Evolutionary conservation across 768 basidiomycete species (phyloP).

Genomic region (Arthromyces matolae): DNA sequence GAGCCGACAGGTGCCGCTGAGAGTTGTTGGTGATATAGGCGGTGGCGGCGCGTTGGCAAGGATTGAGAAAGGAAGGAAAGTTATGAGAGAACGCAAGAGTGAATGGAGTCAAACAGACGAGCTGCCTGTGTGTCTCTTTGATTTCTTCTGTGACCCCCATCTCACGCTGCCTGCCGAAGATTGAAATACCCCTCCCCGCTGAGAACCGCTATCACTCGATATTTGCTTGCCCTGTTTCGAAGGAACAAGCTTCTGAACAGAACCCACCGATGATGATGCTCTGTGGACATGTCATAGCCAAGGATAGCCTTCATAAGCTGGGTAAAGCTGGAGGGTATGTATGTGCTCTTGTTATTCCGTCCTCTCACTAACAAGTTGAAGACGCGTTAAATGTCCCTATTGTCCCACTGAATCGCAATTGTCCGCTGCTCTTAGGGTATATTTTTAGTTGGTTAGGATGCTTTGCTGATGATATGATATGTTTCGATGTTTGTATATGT

Average conservation of each 20-base stretch:
- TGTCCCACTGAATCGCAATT: conserved; percentile 79
- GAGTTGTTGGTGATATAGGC: conserved; percentile 90
- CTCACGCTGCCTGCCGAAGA: conserved; percentile 42
- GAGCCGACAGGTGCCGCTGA: conserved; percentile 84
- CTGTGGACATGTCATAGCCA: conserved; percentile 94
- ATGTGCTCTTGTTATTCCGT: conserved; percentile 11
- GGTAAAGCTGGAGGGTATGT: conserved; percentile 75
- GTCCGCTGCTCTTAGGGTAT: conserved; percentile 53
- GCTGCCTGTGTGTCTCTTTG: conserved; percentile 59
- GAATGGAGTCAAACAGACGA: conserved; percentile 91
- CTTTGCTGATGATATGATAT: not conserved
- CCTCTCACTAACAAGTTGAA: conserved; percentile 26
- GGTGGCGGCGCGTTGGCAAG: conserved; percentile 86
- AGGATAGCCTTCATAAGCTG: conserved; percentile 86
- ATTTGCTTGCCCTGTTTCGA: conserved; percentile 96
- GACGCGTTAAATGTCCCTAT: conserved; percentile 95
- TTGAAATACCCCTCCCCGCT: conserved; percentile 86
- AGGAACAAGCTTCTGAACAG: conserved; percentile 88
- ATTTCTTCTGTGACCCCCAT: not conserved
- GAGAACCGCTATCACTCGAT: conserved; percentile 94
- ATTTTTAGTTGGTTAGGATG: conserved; percentile 46
- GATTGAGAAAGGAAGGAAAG: conserved; percentile 91
- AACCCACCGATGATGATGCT: conserved; percentile 99
- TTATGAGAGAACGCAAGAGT: conserved; percentile 90
- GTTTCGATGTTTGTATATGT: not conserved